These are phyloP conservation scores for Apiospora koreana DNA, from an alignment of 2,329 filamentous ascomycete genomes.

Conservation along the genomic window DNA sequence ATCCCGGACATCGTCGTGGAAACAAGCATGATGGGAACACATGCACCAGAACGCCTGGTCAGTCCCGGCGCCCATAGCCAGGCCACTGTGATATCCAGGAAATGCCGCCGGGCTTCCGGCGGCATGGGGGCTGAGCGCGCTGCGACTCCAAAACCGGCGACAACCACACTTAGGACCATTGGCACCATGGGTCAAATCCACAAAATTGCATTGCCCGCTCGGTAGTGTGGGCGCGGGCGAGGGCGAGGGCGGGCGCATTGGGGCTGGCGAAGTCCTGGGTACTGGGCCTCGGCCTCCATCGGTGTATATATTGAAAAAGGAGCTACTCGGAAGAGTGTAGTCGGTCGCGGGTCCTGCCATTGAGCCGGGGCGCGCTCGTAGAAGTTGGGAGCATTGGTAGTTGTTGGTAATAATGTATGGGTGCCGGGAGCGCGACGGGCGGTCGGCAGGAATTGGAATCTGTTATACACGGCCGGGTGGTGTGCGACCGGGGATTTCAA, in stretches of 20 bases:
- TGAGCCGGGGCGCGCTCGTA: slow-evolving; percentile 37
- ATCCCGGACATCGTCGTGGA: slow-evolving; percentile 51
- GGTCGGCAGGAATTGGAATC: slow-evolving; percentile 10
- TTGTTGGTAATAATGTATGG: slow-evolving; percentile 18
- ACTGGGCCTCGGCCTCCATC: slow-evolving; percentile 40
- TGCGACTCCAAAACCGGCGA: slow-evolving; percentile 60
- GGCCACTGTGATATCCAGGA: slow-evolving; percentile 26
- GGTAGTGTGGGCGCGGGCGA: slow-evolving; percentile 41
- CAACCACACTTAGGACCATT: slow-evolving; percentile 58
- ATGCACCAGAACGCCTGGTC: slow-evolving; percentile 58
- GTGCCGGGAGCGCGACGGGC: slow-evolving; percentile 17
- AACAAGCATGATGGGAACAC: slow-evolving; percentile 65
- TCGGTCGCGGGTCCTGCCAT: slow-evolving; percentile 57
- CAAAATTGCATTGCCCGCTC: slow-evolving; percentile 58
- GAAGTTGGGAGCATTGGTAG: slow-evolving; percentile 31
- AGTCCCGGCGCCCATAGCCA: slow-evolving; percentile 15
- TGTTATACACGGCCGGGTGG: slow-evolving; percentile 17
- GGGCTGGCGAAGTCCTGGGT: slow-evolving; percentile 27
- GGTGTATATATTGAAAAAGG: slow-evolving; percentile 58
- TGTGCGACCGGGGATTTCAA: slow-evolving; percentile 13
- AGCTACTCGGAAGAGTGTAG: slow-evolving; percentile 41
- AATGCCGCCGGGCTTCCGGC: slow-evolving; percentile 29
- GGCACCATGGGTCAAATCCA: slow-evolving; percentile 53
- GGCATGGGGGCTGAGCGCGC: slow-evolving; percentile 30
- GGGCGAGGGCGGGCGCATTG: slow-evolving; percentile 26